Percentiles rank a stretch among this genome's conserved stretches.
Evolutionary conservation across 441 rosid genomes (phyloP).

Genomic region (Kokia cookei): DNA sequence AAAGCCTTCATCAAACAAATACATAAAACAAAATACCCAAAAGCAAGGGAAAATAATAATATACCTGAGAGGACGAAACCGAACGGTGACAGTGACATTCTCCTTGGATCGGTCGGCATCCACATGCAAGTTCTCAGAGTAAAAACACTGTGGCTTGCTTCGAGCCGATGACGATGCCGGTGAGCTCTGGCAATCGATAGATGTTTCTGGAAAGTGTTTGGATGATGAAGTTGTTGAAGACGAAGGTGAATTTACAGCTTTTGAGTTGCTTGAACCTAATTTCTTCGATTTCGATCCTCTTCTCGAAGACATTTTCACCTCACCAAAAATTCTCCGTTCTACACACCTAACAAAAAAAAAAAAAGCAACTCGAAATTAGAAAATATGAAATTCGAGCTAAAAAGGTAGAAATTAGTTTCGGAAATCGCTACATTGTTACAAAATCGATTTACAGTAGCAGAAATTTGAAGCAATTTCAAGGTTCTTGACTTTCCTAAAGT

Average conservation of each 20-base stretch:
- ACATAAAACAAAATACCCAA: not conserved
- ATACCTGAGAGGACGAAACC: constrained; percentile 97
- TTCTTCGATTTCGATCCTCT: constrained; percentile 59
- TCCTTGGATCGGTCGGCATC: constrained; percentile 69
- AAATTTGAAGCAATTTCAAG: not conserved
- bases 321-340: constrained; percentile 16
- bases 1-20: constrained; percentile 5
- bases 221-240: constrained; percentile 93
- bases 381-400: not conserved
- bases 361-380: not conserved
- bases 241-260: constrained; percentile 74
- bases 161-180: constrained; percentile 94
- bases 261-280: constrained; percentile 34
- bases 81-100: constrained; percentile 92
- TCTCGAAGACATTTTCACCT: constrained; percentile 64
- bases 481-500: not conserved
- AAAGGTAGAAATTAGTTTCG: constrained; percentile 1
- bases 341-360: constrained; percentile 1
- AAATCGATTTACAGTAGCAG: not conserved
- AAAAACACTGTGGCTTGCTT: constrained; percentile 69
- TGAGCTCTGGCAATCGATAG: constrained; percentile 86
- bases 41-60: not conserved
- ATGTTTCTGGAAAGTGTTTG: constrained; percentile 69
- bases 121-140: constrained; percentile 42
- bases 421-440: not conserved